These are phyloP conservation scores for Leccinum ochraceum DNA, from an alignment of 768 basidiomycete genomes.

Conservation along the genomic window DNA sequence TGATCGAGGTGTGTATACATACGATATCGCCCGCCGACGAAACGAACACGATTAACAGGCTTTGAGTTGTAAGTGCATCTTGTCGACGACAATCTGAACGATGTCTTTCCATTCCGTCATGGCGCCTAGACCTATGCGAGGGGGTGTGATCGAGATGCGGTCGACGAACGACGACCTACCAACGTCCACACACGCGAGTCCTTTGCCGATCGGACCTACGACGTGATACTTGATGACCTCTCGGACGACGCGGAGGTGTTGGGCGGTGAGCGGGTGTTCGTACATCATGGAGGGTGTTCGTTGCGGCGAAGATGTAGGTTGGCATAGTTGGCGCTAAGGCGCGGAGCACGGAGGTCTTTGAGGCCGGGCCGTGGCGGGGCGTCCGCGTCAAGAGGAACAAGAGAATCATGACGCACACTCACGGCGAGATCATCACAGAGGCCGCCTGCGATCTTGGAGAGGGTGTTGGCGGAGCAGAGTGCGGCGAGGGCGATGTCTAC, in stretches of 20 bases:
- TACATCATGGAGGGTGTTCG: constrained; percentile 96
- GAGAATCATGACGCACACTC: no score
- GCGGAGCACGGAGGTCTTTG: constrained; percentile 76
- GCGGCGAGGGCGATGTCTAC: no score
- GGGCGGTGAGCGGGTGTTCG: constrained; percentile 85
- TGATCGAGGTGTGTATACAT: no score
- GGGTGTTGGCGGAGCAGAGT: no score
- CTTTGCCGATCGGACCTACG: constrained; percentile 86
- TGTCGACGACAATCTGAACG: constrained; percentile 66
- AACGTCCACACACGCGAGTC: constrained; percentile 87
- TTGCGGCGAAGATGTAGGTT: constrained; percentile 92
- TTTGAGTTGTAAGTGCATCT: constrained; percentile 37
- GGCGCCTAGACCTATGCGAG: constrained; percentile 72
- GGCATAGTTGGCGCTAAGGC: constrained; percentile 83
- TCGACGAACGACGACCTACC: constrained; percentile 47
- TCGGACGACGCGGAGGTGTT: constrained; percentile 74
- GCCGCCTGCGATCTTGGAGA: no score
- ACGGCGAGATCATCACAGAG: no score
- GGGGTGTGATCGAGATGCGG: background rate
- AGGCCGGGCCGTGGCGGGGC: no score
- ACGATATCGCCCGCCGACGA: no score
- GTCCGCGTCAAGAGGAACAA: no score
- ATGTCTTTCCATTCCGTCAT: constrained; percentile 98
- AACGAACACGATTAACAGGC: no score
- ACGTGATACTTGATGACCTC: constrained; percentile 81